Evolutionary conservation across 257 asterid species (phyloP), one percentile per base, ranked within the genome.

Genomic region (Coffea eugenioides): DNA sequence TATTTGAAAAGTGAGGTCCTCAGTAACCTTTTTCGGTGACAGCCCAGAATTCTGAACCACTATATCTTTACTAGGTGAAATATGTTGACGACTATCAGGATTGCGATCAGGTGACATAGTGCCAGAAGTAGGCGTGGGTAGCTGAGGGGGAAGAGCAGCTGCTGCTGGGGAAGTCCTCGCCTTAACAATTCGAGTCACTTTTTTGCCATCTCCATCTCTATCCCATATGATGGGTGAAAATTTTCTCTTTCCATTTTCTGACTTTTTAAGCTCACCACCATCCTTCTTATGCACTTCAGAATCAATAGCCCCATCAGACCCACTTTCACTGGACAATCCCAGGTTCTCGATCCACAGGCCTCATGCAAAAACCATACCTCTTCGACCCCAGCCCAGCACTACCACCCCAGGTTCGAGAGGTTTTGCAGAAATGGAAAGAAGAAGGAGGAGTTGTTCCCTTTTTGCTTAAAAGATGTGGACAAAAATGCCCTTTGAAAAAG

Each of bases 181-280:
- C 85, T 88, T 83, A 34, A 77, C 77, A 34, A 78, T 62, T 82
- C 81, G 83, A 79, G 74, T 82, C 7, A 67, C 83, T 71, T 87
- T 90, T 84, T 86, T 84, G 79, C 89, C 91, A 79, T 92, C 95
- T 82, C 91, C 93, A 79, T 91, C 97, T 82, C 92, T 88, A 78
- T 93, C 98, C 97, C 98, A 95, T 67, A 92, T 89, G 87, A 93
- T 91, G 34, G 99, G 99, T 0, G 97, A 91, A 80, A 87, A 92
- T 82, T 93, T 95, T 79, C 97, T 83, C 86, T 90, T 95, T 34
- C 88, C 90, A 82, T 84, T 88, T 69, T 84, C 91, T 10, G 69
- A 23, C 81, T n/a, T 80, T 84, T 81, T 87, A 75, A 66, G 75
- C 75, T 81, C 90, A 57, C 73, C 89, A 59, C 69, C 62, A 67